Evolutionary conservation across 2,329 filamentous ascomycete species (phyloP), one percentile per base, ranked within the genome.

Genomic region (Sphaceloma murrayae): DNA sequence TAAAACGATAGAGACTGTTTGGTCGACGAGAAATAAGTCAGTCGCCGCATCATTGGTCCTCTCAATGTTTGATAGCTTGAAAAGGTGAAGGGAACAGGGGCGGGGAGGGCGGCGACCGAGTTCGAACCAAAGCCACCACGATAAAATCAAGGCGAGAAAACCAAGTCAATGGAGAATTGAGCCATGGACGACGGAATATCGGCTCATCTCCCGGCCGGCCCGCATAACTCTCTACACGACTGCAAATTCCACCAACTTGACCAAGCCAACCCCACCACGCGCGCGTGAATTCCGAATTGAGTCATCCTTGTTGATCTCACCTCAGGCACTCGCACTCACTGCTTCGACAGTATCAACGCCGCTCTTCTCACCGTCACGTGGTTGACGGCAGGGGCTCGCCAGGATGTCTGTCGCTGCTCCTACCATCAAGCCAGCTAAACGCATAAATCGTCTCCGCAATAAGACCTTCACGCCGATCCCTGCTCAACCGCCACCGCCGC

Each of bases 381-480:
- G 36, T 40, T 22, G 30, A 26, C 13, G 22, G 18, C 36, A 14
- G 18, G 11, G 36, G 24, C 10, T 22, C 27, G 22, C 8, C 6
- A 19, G 9, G n/a, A 40, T 40, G 36, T 26, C 36, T 16, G 19
- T 16, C 13, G 36, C 24, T 19, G 19, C 36, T 5, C 13, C 36
- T 19, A 7, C 30, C 3, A 29, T 16, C 2, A 40, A 19, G 18
- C 36, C 36, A 26, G 10, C 36, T 26, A n/a, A 29, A 26, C 24
- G 36, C 7, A 27, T 40, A 10, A 16, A 26, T 11, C 36, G 36
- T 19, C 36, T 40, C 7, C 36, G 36, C 9, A 40, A 40, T 26
- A 40, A 40, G n/a, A 14, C 32, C 5, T 45, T 45, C 21, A 45
- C 42, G 7, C 29, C 29, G 11, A 45, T 45, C 13, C 42, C 42